A percentile compares a stretch with the other conserved stretches of the same genome.
These are phyloP conservation scores for Mortierella sp. DNA, from an alignment of 371 early-diverging fungal species.

Conservation along the genomic window DNA sequence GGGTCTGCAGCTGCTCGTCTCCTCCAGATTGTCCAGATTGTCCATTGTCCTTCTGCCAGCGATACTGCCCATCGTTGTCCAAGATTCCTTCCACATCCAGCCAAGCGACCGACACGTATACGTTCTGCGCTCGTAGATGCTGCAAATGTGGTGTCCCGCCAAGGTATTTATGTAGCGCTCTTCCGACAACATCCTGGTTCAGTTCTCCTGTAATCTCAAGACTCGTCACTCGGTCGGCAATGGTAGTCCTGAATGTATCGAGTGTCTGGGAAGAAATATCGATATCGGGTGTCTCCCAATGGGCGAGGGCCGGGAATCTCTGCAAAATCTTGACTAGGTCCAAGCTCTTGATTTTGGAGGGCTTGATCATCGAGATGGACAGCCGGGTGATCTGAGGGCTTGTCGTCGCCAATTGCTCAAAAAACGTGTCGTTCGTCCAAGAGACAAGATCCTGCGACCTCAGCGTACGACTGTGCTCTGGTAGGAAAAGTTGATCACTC, in stretches of 20 bases:
- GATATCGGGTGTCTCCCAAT: neutral
- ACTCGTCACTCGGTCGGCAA: constrained; percentile 1
- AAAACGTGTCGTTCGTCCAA: neutral
- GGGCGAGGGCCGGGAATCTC: neutral
- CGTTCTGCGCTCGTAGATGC: neutral
- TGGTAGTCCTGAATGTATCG: neutral
- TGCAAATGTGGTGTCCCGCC: neutral
- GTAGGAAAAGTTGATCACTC: neutral
- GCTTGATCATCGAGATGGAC: neutral
- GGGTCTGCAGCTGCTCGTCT: neutral
- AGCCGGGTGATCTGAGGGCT: neutral
- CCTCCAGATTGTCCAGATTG: neutral
- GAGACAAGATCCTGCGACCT: neutral
- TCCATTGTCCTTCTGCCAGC: neutral
- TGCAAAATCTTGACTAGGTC: neutral
- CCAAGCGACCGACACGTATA: neutral
- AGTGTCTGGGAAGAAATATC: neutral
- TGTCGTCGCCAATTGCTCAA: neutral
- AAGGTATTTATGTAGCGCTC: neutral
- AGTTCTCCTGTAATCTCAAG: neutral
- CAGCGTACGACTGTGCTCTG: neutral
- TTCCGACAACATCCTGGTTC: constrained; percentile 2
- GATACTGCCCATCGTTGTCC: neutral
- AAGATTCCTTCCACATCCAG: neutral
- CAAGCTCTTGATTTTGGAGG: neutral